phyloP scores from a whole-genome alignment of 2,329 filamentous ascomycete genomes.

The Apiospora aurea region DNA sequence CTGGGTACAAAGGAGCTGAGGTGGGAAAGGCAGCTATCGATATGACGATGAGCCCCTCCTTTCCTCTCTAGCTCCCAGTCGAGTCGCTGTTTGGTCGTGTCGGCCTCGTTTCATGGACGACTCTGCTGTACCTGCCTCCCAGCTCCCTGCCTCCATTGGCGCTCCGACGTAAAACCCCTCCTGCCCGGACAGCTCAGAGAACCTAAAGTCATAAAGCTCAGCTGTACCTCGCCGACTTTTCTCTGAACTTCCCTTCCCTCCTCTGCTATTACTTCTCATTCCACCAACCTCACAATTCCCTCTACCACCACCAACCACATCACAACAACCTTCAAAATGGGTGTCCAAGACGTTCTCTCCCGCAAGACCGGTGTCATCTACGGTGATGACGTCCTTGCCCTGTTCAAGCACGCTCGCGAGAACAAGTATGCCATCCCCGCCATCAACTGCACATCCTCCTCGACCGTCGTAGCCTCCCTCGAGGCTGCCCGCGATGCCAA shows the following conservation, averaged over 20 bases:
- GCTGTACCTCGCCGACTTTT: background rate
- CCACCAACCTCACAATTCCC: background rate
- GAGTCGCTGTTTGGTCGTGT: conserved; percentile 13
- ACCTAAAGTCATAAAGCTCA: conserved; percentile 14
- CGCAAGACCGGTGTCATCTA: conserved; percentile 39
- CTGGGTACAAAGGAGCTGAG: background rate
- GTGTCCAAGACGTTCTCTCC: conserved; percentile 31
- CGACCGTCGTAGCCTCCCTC: conserved; percentile 83
- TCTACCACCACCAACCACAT: conserved; percentile 19
- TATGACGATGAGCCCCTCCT: conserved; percentile 23
- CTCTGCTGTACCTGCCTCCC: conserved; percentile 15
- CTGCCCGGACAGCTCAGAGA: background rate
- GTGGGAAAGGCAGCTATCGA: conserved; percentile 1
- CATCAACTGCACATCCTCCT: conserved; percentile 94
- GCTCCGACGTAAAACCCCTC: conserved; percentile 2
- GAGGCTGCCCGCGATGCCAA: conserved; percentile 95
- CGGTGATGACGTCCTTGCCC: conserved; percentile 37
- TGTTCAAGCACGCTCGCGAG: conserved; percentile 87
- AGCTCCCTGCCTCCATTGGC: conserved; percentile 6
- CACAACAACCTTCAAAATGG: conserved; percentile 25
- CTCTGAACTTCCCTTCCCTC: background rate
- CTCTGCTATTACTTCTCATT: background rate
- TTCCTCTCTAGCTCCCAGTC: conserved; percentile 15
- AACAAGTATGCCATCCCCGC: conserved; percentile 89
- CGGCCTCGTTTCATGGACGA: conserved; percentile 19